Evolutionary conservation across 495 filamentous ascomycete species (phyloP).

Genomic region (Podospora australis): DNA sequence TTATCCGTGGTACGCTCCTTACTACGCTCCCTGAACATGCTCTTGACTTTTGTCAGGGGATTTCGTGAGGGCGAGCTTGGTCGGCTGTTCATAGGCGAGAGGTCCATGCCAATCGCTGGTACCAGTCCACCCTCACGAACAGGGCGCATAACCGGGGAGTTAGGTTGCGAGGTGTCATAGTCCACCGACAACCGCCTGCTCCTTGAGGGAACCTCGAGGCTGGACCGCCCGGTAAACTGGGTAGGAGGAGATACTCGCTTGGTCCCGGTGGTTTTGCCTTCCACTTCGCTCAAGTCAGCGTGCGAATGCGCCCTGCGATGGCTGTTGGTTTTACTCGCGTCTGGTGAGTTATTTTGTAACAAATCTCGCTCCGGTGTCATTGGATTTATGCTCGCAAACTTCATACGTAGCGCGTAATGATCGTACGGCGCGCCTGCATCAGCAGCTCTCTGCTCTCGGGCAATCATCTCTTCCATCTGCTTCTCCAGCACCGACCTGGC

Average conservation of each 20-base stretch:
- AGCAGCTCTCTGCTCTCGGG: constrained; percentile 40
- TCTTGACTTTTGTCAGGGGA: constrained; percentile 39
- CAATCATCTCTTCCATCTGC: constrained; percentile 62
- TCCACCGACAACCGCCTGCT: constrained; percentile 33
- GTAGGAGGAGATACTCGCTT: constrained; percentile 21
- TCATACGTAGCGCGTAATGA: constrained; percentile 21
- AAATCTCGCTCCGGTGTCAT: constrained; percentile 25
- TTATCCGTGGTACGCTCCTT: constrained; percentile 28
- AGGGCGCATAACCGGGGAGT: constrained; percentile 30
- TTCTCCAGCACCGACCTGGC: constrained; percentile 54
- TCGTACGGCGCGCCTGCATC: constrained; percentile 26
- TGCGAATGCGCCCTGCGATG: constrained; percentile 26
- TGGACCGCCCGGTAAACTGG: constrained; percentile 26
- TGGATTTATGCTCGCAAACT: constrained; percentile 21
- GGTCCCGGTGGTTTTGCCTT: constrained; percentile 13
- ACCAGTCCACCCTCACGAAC: constrained; percentile 24
- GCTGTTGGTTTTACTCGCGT: constrained; percentile 12
- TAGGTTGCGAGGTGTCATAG: constrained; percentile 35
- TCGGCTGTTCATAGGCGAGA: constrained; percentile 37
- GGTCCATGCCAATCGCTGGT: constrained; percentile 36
- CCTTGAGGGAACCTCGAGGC: constrained; percentile 34
- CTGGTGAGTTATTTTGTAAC: constrained; percentile 10
- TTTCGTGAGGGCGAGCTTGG: constrained; percentile 39
- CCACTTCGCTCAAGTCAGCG: constrained; percentile 28
- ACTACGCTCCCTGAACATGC: constrained; percentile 43